Base-by-base conservation (phyloP, 169 alveolate species). In the Plasmodium knowlesi region DNA sequence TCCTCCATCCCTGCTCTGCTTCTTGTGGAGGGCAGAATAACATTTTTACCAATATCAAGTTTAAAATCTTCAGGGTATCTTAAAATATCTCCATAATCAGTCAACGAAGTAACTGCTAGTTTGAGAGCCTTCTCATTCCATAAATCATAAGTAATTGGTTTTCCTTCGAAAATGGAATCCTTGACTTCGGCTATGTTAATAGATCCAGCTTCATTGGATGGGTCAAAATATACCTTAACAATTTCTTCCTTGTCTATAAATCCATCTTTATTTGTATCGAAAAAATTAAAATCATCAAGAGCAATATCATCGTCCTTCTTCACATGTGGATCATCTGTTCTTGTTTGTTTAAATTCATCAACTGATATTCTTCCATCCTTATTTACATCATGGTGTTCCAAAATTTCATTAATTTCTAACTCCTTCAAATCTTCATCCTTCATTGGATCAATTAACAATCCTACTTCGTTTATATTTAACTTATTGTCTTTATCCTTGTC, bases 11-110 rank as follows among this genome's bases (percentile, higher is more conserved):
- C 50, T 0, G 34, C 10, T 73, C 78, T 41, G 1, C 34, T 12
- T 61, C 46, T 78, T 4, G 50, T 34, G 2, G 94, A 78, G 54
- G 94, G 94, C 8, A 88, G 46, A 6, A 76, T 74, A 22, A 88
- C 94, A 84, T 95, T 93, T 50, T 80, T 93, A 6, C 92, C 95
- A 53, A 93, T 67, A 85, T 85, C 96, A n/a, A 95, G 30, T 78
- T 86, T 94, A 90, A 95, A 96, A 84, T 96, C 97, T 61, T 72
- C 94, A 3, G 97, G 97, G 81, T 74, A 93, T 71, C 96, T 83
- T 19, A 96, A 80, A 34, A 95, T 74, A 85, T 96, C 97, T 30
- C 96, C 96, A 86, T 90, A 95, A 90, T 96, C 97, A 10, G 97
- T 96, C 83, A 96, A 74, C 0, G 97, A 91, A 16, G 96, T 92